Evolutionary conservation across 2,329 filamentous ascomycete genomes (phyloP).

Genomic region (Ophioceras dolichostomum): DNA sequence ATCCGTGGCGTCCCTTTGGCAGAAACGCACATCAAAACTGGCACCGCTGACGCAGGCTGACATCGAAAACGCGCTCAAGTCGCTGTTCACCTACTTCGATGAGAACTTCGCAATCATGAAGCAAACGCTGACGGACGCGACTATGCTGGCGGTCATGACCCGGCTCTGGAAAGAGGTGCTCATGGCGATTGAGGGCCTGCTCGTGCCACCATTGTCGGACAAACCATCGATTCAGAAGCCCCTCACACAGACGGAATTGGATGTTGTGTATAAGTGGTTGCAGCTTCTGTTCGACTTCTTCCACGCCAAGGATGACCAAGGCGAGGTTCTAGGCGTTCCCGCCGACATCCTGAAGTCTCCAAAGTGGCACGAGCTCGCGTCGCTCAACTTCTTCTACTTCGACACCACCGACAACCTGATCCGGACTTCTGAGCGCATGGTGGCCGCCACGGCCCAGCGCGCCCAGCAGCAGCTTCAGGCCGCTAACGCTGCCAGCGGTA

Average conservation of each 20-base stretch:
- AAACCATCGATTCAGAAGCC: constrained; percentile 81
- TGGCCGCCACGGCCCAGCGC: constrained; percentile 67
- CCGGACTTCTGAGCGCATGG: constrained; percentile 93
- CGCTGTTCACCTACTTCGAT: constrained; percentile 88
- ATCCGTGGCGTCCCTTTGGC: constrained; percentile 58
- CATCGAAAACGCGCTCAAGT: constrained; percentile 68
- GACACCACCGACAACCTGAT: constrained; percentile 84
- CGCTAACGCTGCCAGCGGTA: constrained; percentile 35
- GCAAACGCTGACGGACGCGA: constrained; percentile 81
- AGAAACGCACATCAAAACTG: constrained; percentile 41
- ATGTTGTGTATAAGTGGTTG: constrained; percentile 92
- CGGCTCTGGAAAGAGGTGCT: constrained; percentile 96
- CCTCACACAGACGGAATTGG: constrained; percentile 75
- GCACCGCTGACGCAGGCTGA: constrained; percentile 57
- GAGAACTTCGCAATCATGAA: constrained; percentile 99
- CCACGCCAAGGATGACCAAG: constrained; percentile 74
- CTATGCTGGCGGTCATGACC: constrained; percentile 99
- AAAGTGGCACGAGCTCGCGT: constrained; percentile 96
- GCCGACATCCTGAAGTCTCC: constrained; percentile 88
- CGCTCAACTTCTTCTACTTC: constrained; percentile 97
- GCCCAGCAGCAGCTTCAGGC: constrained; percentile 55
- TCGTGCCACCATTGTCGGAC: constrained; percentile 90
- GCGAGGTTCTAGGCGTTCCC: constrained; percentile 78
- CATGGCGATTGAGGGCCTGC: constrained; percentile 74
- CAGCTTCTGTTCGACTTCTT: constrained; percentile 88